Evolutionary conservation across 768 basidiomycete species (phyloP), one percentile per base, ranked within the genome.

Genomic region (Leccinum boreale): DNA sequence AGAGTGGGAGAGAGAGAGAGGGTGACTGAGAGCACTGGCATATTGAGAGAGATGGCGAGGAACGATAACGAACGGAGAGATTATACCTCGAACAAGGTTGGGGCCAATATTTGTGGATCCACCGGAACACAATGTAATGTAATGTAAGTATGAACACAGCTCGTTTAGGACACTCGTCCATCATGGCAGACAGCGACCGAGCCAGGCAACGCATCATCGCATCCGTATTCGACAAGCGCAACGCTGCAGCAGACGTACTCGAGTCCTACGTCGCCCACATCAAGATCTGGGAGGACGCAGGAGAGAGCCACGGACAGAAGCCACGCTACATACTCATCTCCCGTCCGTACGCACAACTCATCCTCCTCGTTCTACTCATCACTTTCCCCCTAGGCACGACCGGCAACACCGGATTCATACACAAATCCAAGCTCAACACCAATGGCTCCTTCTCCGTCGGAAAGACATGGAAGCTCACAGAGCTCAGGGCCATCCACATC

Each of bases 361-460:
- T 7, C 47, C 39, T 5, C 12, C n/a, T n/a, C 7, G 0, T 7
- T 10, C 56, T 21, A 7, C 59, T 64, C 14, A 67, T 47, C 4
- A 21, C 8, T 36, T 11, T 11, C 19, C 50, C 47, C 4, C 47
- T 49, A 90, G 89, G 86, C 76, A 77, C 85, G 4, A 75, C 70
- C 58, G 82, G 82, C 62, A 84, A 85, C 24, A 74, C 78, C 49
- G 87, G 87, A 1, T 85, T 86, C 70, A 83, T 99, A 19, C 95
- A 99, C 82, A 99, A 99, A 75, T 94, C 95, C 2, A 98, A 98
- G 75, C 77, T 92, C 62, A 98, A 99, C 70, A 86, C 88, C 45
- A 98, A 98, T 68, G 89, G 91, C 33, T 83, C 92, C 0, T 98
- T 96, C 74, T 97, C 94, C 8, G 92, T 98, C 50, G 97, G 97